Conservation (phyloP, 1,284 basidiomycete species). For the Pascua sp. region DNA sequence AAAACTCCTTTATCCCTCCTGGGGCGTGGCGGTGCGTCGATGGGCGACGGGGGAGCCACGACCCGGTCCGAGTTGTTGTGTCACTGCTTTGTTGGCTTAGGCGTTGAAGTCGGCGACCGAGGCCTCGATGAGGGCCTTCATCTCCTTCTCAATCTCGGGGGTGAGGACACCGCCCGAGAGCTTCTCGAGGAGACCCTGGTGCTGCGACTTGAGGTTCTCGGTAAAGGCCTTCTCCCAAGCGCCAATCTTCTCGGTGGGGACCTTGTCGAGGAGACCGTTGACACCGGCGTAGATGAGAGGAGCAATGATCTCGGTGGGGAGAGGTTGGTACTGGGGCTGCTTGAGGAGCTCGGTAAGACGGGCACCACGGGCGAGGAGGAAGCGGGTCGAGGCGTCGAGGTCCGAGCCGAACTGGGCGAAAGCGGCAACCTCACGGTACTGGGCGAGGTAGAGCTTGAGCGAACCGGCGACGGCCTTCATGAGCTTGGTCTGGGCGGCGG, state of each 20-base stretch:
- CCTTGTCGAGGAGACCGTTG: slow-evolving; percentile 91
- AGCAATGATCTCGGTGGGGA: slow-evolving; percentile 89
- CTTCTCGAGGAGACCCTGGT: slow-evolving; percentile 70
- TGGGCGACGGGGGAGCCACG: no score
- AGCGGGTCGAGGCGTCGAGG: slow-evolving; percentile 96
- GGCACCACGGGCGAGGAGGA: slow-evolving; percentile 93
- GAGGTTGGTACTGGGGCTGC: slow-evolving; percentile 90
- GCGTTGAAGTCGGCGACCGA: slow-evolving; percentile 72
- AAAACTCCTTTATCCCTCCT: no score
- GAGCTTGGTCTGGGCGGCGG: slow-evolving; percentile 98
- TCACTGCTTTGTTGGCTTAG: slow-evolving; percentile 19
- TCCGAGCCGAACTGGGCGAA: slow-evolving; percentile 98
- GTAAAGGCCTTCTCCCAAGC: slow-evolving; percentile 73
- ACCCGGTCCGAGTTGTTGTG: no score
- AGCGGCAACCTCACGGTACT: slow-evolving; percentile 99
- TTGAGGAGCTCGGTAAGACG: slow-evolving; percentile 98
- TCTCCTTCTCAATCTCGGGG: slow-evolving; percentile 83
- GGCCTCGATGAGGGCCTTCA: slow-evolving; percentile 84
- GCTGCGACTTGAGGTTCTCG: slow-evolving; percentile 67
- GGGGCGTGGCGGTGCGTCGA: no score
- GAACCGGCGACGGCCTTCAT: slow-evolving; percentile 99
- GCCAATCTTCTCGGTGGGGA: slow-evolving; percentile 91
- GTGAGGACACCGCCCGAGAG: slow-evolving; percentile 79
- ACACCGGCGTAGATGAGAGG: slow-evolving; percentile 99
- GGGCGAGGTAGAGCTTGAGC: slow-evolving; percentile 97